Percentiles rank a stretch among this genome's conserved stretches.
Conservation (phyloP, 2,329 filamentous ascomycete genomes). For the Polytolypa hystricis region DNA sequence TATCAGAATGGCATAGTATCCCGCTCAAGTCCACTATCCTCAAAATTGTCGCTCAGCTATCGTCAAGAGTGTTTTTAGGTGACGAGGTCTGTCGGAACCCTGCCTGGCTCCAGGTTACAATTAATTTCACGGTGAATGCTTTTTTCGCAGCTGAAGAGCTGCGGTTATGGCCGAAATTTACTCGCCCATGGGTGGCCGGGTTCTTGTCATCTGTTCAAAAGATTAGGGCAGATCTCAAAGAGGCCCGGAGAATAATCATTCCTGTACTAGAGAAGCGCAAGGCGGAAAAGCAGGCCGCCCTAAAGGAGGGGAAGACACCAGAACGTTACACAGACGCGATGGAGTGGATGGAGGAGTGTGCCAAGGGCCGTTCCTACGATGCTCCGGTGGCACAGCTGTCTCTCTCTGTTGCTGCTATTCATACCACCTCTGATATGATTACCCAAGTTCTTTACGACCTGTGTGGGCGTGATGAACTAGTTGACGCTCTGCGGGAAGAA, state of each 20-base stretch:
- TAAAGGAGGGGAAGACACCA: conserved; percentile 7
- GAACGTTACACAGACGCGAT: conserved; percentile 13
- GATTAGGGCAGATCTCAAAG: conserved; percentile 6
- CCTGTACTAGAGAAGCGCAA: conserved; percentile 12
- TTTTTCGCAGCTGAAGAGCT: conserved; percentile 14
- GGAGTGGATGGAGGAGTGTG: conserved; percentile 17
- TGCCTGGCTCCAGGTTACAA: conserved; percentile 12
- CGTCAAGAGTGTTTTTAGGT: conserved; percentile 12
- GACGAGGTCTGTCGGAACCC: conserved; percentile 12
- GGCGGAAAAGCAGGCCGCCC: conserved; percentile 1
- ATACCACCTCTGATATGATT: conserved; percentile 16
- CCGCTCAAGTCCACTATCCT: conserved; percentile 8
- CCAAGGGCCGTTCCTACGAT: conserved; percentile 15
- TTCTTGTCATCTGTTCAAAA: conserved; percentile 10
- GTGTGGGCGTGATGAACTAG: conserved; percentile 5
- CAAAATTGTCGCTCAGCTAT: conserved; percentile 13
- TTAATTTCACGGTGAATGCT: conserved; percentile 10
- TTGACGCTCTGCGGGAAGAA: conserved; percentile 14
- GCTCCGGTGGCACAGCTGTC: conserved; percentile 13
- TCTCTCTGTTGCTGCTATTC: conserved; percentile 15
- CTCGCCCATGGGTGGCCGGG: conserved; percentile 7
- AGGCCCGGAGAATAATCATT: conserved; percentile 12
- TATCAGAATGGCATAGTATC: conserved; percentile 13
- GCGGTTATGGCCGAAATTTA: conserved; percentile 4
- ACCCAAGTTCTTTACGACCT: conserved; percentile 16